Base-by-base conservation (phyloP, 371 early-diverging fungal genomes). In the Syncephalastrum contaminatum region DNA sequence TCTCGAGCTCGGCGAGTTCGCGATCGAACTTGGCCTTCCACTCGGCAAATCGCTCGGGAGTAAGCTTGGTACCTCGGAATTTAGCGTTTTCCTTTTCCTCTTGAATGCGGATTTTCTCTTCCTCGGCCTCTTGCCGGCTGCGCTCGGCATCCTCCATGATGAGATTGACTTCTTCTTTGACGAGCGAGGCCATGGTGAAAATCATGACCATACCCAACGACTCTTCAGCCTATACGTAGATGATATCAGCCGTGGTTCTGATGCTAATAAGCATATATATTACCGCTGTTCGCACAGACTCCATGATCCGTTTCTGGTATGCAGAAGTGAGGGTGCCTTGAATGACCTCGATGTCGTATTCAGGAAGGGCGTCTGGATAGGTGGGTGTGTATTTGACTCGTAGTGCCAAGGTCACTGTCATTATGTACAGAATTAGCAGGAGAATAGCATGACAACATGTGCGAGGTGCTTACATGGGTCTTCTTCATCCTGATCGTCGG, bases 141-240 rank as follows among this genome's bases (percentile, higher is more conserved):
- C 70, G 80, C 49, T 79, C 70, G 25, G 82, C 80, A 42, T 80
- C 82, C 18, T 66, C 43, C 14, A 91, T 70, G 20, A 88, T 68
- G 53, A 81, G 77, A 53, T 85, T 86, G 21, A 93, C 64, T 6
- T 62, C 68, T 58, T 96, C 96, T 65, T 91, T 91, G 18, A 91
- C 81, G 0, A 73, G 64, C 18, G 91, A 81, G 4, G 87, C 90
- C 81, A 97, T 80, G 10, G 89, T 82, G 64, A 95, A 97, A 22
- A 94, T 84, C 92, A 94, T 92, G 25, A 85, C 93, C 94, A 95
- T 95, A 18, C 97, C 97, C 49, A 91, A 60, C 51, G 85, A 85
- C 50, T 91, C 89, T 53, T 89, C 88, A 1, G 81, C 89, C 84
- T 79, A 48, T 1, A 43, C 20, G 52, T 50, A 2, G 18, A 56